Percentiles rank a stretch among this genome's conserved stretches.
Evolutionary conservation across 306 rosid species (phyloP).

Genomic region (Gastrolobium bilobum): DNA sequence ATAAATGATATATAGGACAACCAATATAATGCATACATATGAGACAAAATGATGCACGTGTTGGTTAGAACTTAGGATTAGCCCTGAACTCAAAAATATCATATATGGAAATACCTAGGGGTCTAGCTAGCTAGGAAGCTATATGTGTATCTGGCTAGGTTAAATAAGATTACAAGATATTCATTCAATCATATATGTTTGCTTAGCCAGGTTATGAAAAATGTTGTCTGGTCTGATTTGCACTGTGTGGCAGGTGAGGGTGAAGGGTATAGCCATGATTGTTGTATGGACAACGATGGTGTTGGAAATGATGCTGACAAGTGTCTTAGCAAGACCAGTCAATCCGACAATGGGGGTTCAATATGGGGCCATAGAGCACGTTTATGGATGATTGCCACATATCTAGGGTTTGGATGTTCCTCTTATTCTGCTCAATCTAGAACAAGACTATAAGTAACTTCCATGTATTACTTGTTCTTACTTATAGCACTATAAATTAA

Average conservation of each 20-base stretch:
- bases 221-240: conserved; percentile 36
- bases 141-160: conserved; percentile 21
- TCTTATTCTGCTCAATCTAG: conserved; percentile 44
- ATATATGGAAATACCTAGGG: conserved; percentile 44
- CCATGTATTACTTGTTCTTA: not conserved
- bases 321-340: conserved; percentile 60
- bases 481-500: not conserved
- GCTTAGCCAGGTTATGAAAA: conserved; percentile 35
- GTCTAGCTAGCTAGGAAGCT: conserved; percentile 49
- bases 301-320: conserved; percentile 56
- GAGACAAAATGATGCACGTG: conserved; percentile 47
- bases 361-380: conserved; percentile 75
- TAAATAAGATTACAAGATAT: conserved; percentile 41
- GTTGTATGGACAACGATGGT: conserved; percentile 38
- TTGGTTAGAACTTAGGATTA: conserved; percentile 32
- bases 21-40: not conserved
- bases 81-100: conserved; percentile 2
- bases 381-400: conserved; percentile 68
- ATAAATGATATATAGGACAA: conserved; percentile 7
- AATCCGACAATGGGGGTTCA: conserved; percentile 72
- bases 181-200: conserved; percentile 20
- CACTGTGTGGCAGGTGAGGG: conserved; percentile 7
- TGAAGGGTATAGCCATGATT: conserved; percentile 25
- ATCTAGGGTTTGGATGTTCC: conserved; percentile 47
- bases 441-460: conserved; percentile 30